phyloP scores from a whole-genome alignment of 1,139 yeast genomes.

The Blastobotrys persicus region DNA sequence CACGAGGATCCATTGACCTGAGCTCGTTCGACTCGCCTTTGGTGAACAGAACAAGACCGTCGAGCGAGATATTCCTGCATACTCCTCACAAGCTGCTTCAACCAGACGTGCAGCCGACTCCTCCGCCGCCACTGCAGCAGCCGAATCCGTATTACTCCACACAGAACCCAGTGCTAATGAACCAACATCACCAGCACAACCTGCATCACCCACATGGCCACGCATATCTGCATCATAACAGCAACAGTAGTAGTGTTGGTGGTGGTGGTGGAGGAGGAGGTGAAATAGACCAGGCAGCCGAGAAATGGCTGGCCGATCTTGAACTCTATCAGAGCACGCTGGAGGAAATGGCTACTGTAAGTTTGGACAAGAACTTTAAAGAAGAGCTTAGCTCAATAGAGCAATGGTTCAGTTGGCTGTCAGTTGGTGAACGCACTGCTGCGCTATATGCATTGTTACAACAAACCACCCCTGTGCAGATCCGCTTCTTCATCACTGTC shows the following conservation, averaged over 20 bases:
- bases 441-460: slow-evolving; percentile 39
- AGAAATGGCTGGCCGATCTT: slow-evolving; percentile 38
- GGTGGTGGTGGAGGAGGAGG: slow-evolving; percentile 16
- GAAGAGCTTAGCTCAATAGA: slow-evolving; percentile 35
- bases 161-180: neutral
- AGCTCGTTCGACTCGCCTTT: slow-evolving; percentile 27
- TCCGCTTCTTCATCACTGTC: slow-evolving; percentile 39
- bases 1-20: slow-evolving; percentile 16
- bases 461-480: slow-evolving; percentile 40
- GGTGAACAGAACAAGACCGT: slow-evolving; percentile 29
- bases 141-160: too few relatives aligned
- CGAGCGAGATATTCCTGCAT: slow-evolving; percentile 31
- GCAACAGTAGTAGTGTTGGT: neutral
- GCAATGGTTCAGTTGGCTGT: slow-evolving; percentile 40
- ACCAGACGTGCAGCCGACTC: slow-evolving; percentile 3
- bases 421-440: slow-evolving; percentile 41
- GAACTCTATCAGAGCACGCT: slow-evolving; percentile 36
- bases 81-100: slow-evolving; percentile 20
- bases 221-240: neutral
- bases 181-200: slow-evolving; percentile 1
- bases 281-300: slow-evolving; percentile 30
- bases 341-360: slow-evolving; percentile 39
- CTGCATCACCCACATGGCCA: slow-evolving; percentile 4
- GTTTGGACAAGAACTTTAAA: slow-evolving; percentile 31
- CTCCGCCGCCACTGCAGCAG: slow-evolving; percentile 3